These are phyloP conservation scores for Fonsecaea monophora DNA, from an alignment of 2,329 filamentous ascomycete genomes.

Conservation along the genomic window DNA sequence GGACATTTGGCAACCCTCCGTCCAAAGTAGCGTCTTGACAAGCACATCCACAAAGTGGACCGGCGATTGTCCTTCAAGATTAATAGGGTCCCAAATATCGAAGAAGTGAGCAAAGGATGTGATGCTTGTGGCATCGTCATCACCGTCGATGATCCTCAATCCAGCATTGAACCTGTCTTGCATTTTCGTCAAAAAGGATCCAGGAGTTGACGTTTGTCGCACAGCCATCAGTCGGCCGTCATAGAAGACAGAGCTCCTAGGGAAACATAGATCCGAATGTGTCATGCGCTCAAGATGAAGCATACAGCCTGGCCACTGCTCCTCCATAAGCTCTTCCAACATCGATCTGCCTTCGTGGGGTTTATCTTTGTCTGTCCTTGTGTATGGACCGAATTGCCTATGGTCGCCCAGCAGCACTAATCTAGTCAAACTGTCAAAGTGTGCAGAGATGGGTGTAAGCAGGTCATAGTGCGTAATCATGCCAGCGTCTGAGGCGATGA, in stretches of 20 bases:
- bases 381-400: not conserved
- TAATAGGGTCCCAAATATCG: not conserved
- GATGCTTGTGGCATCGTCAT: not conserved
- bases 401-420: constrained; percentile 14
- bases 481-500: constrained; percentile 6
- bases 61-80: not conserved
- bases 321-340: constrained; percentile 11
- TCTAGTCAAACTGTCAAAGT: not conserved
- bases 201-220: not conserved
- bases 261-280: constrained; percentile 15
- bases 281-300: constrained; percentile 1
- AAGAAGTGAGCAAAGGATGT: constrained; percentile 16
- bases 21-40: constrained; percentile 1
- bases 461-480: constrained; percentile 4
- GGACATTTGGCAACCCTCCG: not conserved
- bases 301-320: constrained; percentile 7
- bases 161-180: not conserved
- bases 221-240: not conserved
- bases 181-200: not conserved
- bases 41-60: constrained; percentile 8
- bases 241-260: constrained; percentile 7
- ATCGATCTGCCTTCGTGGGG: not conserved
- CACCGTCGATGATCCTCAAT: not conserved
- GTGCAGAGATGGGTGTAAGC: not conserved
- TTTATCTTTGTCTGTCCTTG: not conserved